These are phyloP conservation scores for Candida patagonica DNA, from an alignment of 805 yeast species.

Conservation along the genomic window DNA sequence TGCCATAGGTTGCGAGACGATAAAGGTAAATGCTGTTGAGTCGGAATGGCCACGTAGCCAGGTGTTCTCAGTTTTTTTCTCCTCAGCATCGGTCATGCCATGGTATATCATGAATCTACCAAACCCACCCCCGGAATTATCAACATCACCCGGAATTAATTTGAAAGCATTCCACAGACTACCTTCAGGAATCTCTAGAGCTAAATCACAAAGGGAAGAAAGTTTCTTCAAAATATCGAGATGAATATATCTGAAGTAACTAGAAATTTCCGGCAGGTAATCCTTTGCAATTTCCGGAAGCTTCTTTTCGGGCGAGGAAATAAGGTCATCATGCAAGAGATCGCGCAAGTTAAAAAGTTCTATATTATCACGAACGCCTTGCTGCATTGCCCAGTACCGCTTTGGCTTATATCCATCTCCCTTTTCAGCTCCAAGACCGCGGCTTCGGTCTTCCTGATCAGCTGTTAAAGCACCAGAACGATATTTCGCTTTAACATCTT, in stretches of 20 bases:
- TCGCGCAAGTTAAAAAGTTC: conserved; percentile 37
- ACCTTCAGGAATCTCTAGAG: conserved; percentile 41
- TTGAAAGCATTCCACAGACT: conserved; percentile 32
- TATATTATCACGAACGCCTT: conserved; percentile 36
- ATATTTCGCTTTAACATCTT: conserved; percentile 31
- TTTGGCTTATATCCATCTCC: conserved; percentile 41
- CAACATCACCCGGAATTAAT: conserved; percentile 25
- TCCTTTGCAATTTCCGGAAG: conserved; percentile 35
- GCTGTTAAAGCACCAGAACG: conserved; percentile 34
- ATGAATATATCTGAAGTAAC: conserved; percentile 34
- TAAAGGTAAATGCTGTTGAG: conserved; percentile 34
- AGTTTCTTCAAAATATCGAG: conserved; percentile 31
- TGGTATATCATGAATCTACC: conserved; percentile 88
- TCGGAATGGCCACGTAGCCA: conserved; percentile 44
- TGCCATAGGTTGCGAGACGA: conserved; percentile 34
- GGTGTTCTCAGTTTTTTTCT: conserved; percentile 29
- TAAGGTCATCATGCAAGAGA: conserved; percentile 30
- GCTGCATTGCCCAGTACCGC: conserved; percentile 40
- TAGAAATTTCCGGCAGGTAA: conserved; percentile 34
- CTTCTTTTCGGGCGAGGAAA: conserved; percentile 15
- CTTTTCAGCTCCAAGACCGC: conserved; percentile 36
- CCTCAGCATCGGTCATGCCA: conserved; percentile 71
- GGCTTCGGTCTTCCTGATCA: conserved; percentile 24
- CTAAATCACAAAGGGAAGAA: conserved; percentile 34
- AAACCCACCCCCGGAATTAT: conserved; percentile 33